These are phyloP conservation scores for Malus asiatica DNA, from an alignment of 306 rosid genomes.

Conservation along the genomic window DNA sequence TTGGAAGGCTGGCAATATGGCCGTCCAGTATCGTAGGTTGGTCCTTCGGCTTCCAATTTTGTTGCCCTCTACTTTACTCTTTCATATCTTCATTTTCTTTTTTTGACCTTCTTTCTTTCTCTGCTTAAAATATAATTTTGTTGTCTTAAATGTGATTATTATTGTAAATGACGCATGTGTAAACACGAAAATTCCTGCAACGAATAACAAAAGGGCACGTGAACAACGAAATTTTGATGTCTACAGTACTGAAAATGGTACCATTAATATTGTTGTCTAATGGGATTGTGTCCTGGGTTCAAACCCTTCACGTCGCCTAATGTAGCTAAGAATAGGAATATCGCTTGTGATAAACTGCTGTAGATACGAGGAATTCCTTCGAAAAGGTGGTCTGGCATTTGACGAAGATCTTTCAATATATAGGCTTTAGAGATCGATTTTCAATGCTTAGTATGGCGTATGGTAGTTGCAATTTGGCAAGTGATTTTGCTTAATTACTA, in stretches of 20 bases:
- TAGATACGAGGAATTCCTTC: too few species aligned
- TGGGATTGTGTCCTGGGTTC: background rate
- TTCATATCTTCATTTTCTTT: background rate
- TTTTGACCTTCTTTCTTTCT: too few species aligned
- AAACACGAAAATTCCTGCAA: too few species aligned
- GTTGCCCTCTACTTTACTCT: background rate
- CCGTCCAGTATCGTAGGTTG: conserved; percentile 84
- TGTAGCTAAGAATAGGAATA: background rate
- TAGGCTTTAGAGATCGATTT: background rate
- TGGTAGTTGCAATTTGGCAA: too few species aligned
- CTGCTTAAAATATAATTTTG: background rate
- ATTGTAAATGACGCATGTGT: background rate
- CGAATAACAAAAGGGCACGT: too few species aligned
- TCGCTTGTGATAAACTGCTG: background rate
- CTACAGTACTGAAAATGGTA: background rate
- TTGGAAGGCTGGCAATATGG: conserved; percentile 98
- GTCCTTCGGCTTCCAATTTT: background rate
- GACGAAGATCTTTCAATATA: background rate
- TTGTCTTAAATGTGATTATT: background rate
- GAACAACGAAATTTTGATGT: too few species aligned
- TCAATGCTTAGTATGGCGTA: too few species aligned
- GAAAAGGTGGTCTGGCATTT: too few species aligned
- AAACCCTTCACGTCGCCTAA: background rate
- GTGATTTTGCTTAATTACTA: too few species aligned
- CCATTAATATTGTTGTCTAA: background rate